phyloP scores from a whole-genome alignment of 2,329 filamentous ascomycete species.

The Colletotrichum scovillei region DNA sequence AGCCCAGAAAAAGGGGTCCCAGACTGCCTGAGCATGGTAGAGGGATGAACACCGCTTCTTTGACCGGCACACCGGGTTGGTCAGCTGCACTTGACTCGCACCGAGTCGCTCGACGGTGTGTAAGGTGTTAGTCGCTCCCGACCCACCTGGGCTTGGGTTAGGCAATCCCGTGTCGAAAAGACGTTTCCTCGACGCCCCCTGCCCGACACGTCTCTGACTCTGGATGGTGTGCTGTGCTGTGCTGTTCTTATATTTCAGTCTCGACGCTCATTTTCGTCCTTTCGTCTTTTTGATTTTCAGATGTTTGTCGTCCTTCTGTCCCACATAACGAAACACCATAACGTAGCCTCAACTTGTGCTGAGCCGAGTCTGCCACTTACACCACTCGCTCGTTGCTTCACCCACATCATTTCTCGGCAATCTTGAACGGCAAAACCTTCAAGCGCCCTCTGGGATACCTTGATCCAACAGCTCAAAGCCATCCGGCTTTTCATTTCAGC shows the following conservation, averaged over 20 bases:
- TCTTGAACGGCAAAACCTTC: background rate
- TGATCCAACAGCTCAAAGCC: background rate
- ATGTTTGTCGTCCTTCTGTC: background rate
- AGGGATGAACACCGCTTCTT: conserved; percentile 35
- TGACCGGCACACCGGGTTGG: conserved; percentile 14
- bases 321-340: background rate
- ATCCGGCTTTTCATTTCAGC: background rate
- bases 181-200: conserved; percentile 33
- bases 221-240: background rate
- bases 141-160: conserved; percentile 37
- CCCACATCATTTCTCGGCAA: background rate
- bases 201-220: conserved; percentile 15
- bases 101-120: conserved; percentile 31
- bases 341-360: background rate
- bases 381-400: background rate
- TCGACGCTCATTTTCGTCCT: background rate
- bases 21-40: conserved; percentile 13
- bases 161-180: conserved; percentile 36
- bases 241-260: conserved; percentile 16
- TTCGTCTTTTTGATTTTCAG: background rate
- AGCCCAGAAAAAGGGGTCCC: too few species aligned
- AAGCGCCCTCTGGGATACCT: background rate
- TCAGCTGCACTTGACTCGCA: conserved; percentile 36
- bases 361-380: background rate
- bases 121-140: conserved; percentile 4